Conservation (phyloP, 805 yeast species). For the Hanseniaspora singularis region DNA sequence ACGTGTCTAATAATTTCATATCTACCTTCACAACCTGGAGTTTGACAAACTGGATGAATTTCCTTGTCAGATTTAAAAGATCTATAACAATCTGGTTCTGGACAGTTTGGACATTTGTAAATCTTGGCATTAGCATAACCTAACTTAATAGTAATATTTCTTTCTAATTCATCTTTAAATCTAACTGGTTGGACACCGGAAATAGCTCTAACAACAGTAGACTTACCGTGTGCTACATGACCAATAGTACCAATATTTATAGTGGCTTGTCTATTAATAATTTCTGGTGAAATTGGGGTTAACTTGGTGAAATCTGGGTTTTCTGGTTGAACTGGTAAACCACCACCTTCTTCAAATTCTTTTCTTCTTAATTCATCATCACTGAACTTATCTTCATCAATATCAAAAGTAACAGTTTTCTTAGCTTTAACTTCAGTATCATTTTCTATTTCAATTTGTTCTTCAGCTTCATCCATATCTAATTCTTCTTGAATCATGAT, state of each 20-base stretch:
- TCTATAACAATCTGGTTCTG: slow-evolving; percentile 88
- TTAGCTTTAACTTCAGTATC: slow-evolving; percentile 29
- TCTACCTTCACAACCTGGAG: slow-evolving; percentile 80
- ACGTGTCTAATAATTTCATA: slow-evolving; percentile 89
- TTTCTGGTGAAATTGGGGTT: slow-evolving; percentile 87
- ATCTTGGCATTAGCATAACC: slow-evolving; percentile 99
- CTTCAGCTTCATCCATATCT: slow-evolving; percentile 15
- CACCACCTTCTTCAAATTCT: slow-evolving; percentile 97
- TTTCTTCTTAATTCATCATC: slow-evolving; percentile 66
- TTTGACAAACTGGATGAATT: slow-evolving; percentile 81
- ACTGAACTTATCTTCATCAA: slow-evolving; percentile 46
- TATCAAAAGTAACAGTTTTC: slow-evolving; percentile 77
- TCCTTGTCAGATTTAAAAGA: slow-evolving; percentile 92
- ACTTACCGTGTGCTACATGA: slow-evolving; percentile 91
- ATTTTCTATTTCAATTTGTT: slow-evolving; percentile 30
- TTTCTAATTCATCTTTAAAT: slow-evolving; percentile 96
- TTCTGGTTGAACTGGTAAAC: slow-evolving; percentile 90
- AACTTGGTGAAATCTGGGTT: slow-evolving; percentile 70
- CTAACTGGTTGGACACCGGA: slow-evolving; percentile 99
- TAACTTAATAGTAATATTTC: slow-evolving; percentile 95
- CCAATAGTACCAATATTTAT: slow-evolving; percentile 96
- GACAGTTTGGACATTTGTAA: slow-evolving; percentile 80
- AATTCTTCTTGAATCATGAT: slow-evolving; percentile 28
- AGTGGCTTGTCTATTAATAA: slow-evolving; percentile 97
- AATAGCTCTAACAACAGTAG: slow-evolving; percentile 87